Evolutionary conservation across 805 yeast genomes (phyloP).

Genomic region (Metschnikowia lunata): DNA sequence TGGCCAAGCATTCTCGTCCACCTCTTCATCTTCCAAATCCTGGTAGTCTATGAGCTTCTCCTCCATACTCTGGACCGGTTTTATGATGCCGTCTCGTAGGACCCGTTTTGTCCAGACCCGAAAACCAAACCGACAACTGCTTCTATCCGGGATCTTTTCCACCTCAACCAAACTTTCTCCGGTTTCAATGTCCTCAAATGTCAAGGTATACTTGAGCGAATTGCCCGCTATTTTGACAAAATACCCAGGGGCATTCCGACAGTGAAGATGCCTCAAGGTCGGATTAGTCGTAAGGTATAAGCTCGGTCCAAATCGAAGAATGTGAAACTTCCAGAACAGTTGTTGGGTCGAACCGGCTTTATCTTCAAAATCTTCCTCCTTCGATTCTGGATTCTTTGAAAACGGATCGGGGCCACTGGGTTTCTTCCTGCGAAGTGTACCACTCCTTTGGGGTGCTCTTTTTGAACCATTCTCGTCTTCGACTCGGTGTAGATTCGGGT

Average conservation of each 20-base stretch:
- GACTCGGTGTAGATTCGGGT: background rate
- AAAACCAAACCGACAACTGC: slow-evolving; percentile 5
- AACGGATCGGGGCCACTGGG: slow-evolving; percentile 12
- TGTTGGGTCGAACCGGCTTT: background rate
- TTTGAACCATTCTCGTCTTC: background rate
- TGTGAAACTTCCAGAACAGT: slow-evolving; percentile 62
- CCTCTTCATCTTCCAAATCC: background rate
- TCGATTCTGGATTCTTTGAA: background rate
- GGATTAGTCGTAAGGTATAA: slow-evolving; percentile 67
- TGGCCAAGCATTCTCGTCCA: background rate
- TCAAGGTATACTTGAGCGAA: slow-evolving; percentile 5
- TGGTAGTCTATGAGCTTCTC: background rate
- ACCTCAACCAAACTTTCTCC: slow-evolving; percentile 12
- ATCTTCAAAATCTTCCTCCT: background rate
- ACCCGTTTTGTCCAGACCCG: slow-evolving; percentile 2
- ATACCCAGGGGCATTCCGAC: slow-evolving; percentile 61
- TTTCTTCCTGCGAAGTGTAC: slow-evolving; percentile 8
- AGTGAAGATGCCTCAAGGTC: slow-evolving; percentile 51
- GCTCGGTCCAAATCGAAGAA: slow-evolving; percentile 49
- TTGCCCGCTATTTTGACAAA: slow-evolving; percentile 30
- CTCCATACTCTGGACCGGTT: background rate
- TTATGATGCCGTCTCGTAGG: slow-evolving; percentile 5
- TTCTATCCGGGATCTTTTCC: slow-evolving; percentile 1
- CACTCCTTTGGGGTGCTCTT: background rate
- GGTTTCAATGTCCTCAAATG: slow-evolving; percentile 15